phyloP scores from a whole-genome alignment of 1,284 basidiomycete species.

The Anthracocystis setariae region DNA sequence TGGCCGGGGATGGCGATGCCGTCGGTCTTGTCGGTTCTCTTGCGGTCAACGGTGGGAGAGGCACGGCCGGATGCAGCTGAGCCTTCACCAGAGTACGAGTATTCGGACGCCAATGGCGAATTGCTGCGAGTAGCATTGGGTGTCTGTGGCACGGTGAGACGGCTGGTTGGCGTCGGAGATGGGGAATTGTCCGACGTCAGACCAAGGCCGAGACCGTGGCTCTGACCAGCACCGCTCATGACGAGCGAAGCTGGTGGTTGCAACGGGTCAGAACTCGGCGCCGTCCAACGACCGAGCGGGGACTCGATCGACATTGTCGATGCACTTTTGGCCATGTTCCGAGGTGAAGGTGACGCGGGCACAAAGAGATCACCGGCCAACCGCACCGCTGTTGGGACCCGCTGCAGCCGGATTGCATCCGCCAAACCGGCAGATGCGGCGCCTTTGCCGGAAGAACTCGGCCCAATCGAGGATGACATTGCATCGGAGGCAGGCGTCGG shows the following conservation, averaged over 20 bases:
- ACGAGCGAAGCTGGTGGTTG: conserved; percentile 20
- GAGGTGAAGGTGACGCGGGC: conserved; percentile 41
- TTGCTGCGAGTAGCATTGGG: conserved; percentile 47
- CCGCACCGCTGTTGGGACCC: conserved; percentile 72
- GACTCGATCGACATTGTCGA: conserved; percentile 43
- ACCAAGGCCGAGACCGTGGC: conserved; percentile 38
- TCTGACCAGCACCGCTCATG: conserved; percentile 12
- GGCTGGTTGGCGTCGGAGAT: conserved; percentile 15
- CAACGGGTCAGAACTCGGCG: conserved; percentile 3
- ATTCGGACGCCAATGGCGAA: conserved; percentile 40
- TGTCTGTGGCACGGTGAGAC: conserved; percentile 49
- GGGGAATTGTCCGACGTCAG: conserved; percentile 24
- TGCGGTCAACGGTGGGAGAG: conserved; percentile 46
- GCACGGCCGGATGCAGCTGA: conserved; percentile 31
- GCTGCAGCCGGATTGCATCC: conserved; percentile 71
- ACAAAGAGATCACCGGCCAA: conserved; percentile 70
- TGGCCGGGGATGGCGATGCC: conserved; percentile 26
- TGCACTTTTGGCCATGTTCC: conserved; percentile 40
- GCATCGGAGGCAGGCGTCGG: conserved; percentile 12
- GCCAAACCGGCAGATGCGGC: conserved; percentile 37
- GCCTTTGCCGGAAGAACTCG: conserved; percentile 24
- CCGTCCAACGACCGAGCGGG: conserved; percentile 30
- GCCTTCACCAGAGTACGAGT: conserved; percentile 31
- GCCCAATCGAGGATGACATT: conserved; percentile 19
- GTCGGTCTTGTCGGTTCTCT: conserved; percentile 17